Evolutionary conservation across 352 stramenopile genomes (phyloP).

Genomic region (Globisporangium nodosum): DNA sequence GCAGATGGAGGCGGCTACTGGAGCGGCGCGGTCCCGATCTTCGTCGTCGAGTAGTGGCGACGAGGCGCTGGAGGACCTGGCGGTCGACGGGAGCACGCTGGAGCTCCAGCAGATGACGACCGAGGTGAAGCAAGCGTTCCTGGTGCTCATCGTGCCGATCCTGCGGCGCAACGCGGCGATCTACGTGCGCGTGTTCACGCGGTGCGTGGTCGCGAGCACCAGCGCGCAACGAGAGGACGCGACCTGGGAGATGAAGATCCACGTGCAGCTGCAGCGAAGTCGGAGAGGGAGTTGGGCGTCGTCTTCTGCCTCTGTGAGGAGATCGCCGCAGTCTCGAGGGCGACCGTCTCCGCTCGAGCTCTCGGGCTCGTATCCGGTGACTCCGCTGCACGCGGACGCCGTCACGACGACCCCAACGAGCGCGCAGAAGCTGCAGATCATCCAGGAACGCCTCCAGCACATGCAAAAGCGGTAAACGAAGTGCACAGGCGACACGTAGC

Average conservation of each 20-base stretch:
- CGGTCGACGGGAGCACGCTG: slow-evolving; percentile 29
- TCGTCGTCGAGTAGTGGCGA: not conserved
- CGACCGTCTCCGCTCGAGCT: slow-evolving; percentile 13
- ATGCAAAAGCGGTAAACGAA: slow-evolving; percentile 24
- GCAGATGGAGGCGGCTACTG: slow-evolving; percentile 26
- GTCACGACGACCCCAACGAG: slow-evolving; percentile 23
- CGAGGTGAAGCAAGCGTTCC: slow-evolving; percentile 73
- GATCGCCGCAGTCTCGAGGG: slow-evolving; percentile 8
- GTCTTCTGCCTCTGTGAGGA: not conserved
- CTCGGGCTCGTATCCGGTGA: slow-evolving; percentile 7
- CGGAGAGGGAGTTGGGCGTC: not conserved
- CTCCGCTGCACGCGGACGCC: slow-evolving; percentile 7
- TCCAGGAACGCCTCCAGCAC: slow-evolving; percentile 50
- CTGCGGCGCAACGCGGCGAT: slow-evolving; percentile 44
- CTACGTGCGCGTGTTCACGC: slow-evolving; percentile 56
- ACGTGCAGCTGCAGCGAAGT: slow-evolving; percentile 27
- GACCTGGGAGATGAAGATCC: slow-evolving; percentile 59
- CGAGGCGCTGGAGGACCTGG: slow-evolving; percentile 12
- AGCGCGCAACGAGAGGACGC: slow-evolving; percentile 16
- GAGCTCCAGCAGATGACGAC: slow-evolving; percentile 50
- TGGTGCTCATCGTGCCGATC: slow-evolving; percentile 60
- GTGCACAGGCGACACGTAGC: not conserved
- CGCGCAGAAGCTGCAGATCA: slow-evolving; percentile 43
- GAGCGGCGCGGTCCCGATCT: not conserved
- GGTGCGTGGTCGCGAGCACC: slow-evolving; percentile 6